Evolutionary conservation across 2,329 filamentous ascomycete genomes (phyloP).

Genomic region (Penicillium brasilianum): DNA sequence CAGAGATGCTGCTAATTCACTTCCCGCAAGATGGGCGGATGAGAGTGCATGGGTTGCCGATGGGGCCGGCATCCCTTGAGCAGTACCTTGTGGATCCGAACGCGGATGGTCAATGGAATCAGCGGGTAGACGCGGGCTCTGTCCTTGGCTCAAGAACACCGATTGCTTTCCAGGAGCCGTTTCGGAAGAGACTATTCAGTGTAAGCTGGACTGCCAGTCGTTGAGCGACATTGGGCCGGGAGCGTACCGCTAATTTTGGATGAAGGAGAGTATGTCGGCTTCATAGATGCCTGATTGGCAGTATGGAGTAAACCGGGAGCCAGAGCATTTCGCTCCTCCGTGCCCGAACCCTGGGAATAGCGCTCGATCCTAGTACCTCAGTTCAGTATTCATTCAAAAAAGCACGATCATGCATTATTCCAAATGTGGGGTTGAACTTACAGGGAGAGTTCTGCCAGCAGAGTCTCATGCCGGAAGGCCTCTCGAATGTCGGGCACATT

Average conservation of each 20-base stretch:
- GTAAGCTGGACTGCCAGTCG: neutral
- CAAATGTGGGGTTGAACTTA: conserved; percentile 48
- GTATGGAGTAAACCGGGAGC: conserved; percentile 24
- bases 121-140: neutral
- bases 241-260: conserved; percentile 16
- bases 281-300: conserved; percentile 20
- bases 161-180: neutral
- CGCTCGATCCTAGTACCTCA: conserved; percentile 33
- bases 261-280: conserved; percentile 6
- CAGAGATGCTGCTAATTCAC: neutral
- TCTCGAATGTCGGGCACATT: conserved; percentile 94
- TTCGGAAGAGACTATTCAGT: neutral
- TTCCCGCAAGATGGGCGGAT: neutral
- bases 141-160: neutral
- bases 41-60: neutral
- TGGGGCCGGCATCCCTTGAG: neutral
- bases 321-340: conserved; percentile 31
- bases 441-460: conserved; percentile 83
- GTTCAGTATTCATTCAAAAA: neutral
- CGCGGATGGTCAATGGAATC: neutral
- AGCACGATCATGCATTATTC: neutral
- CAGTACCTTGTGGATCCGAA: neutral
- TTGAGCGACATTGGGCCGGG: neutral
- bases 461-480: conserved; percentile 85
- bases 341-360: conserved; percentile 28